These are phyloP conservation scores for Lolium perenne DNA, from an alignment of 176 grass and related monocot species.

Conservation along the genomic window DNA sequence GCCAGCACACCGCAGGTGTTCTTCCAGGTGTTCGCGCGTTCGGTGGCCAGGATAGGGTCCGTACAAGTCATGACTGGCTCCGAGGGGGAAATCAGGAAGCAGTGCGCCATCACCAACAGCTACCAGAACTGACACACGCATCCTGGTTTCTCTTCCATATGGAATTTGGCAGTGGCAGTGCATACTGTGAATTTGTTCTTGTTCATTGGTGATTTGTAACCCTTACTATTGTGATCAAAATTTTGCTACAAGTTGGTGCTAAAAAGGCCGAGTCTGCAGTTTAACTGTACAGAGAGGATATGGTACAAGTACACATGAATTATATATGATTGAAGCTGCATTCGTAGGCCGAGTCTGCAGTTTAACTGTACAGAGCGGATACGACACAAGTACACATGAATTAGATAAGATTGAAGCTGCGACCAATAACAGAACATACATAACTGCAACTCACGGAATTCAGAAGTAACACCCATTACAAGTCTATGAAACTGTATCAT, in stretches of 20 bases:
- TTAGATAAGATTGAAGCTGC: no score
- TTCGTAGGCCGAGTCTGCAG: not conserved
- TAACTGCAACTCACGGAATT: not conserved
- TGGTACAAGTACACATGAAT: not conserved
- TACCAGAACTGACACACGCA: no score
- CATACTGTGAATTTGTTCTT: not conserved
- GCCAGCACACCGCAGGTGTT: conserved; percentile 44
- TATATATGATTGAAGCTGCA: not conserved
- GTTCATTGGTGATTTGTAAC: not conserved
- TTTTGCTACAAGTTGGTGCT: not conserved
- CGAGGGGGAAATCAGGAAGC: conserved; percentile 73
- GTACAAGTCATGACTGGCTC: conserved; percentile 67
- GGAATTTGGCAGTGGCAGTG: no score
- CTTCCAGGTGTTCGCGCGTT: conserved; percentile 65
- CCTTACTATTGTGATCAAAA: not conserved
- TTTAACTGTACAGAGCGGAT: not conserved
- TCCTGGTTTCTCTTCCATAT: no score
- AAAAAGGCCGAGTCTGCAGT: not conserved
- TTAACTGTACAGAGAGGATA: not conserved
- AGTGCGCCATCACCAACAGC: no score
- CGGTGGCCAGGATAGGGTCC: conserved; percentile 62
- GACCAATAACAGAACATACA: not conserved
- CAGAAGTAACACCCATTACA: not conserved
- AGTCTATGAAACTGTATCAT: not conserved
- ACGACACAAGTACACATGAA: no score